phyloP scores from a whole-genome alignment of 2,329 filamentous ascomycete genomes.

The Monosporascus cannonballus region DNA sequence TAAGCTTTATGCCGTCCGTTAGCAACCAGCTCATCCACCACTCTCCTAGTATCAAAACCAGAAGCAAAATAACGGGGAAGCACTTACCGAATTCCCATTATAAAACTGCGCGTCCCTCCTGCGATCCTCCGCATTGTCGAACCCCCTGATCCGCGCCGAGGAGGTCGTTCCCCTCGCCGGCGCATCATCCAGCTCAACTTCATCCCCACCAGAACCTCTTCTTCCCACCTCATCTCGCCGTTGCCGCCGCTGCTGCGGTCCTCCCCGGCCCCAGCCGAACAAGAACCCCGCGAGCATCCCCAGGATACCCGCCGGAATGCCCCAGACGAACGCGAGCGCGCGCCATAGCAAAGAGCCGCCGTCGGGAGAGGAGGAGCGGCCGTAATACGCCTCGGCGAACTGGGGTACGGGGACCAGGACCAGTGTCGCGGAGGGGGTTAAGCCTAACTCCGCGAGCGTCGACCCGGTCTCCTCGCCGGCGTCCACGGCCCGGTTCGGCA shows the following conservation, averaged over 20 bases:
- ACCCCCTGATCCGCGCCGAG: constrained; percentile 36
- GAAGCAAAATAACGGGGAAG: background rate
- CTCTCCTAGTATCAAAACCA: background rate
- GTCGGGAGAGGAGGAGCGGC: constrained; percentile 29
- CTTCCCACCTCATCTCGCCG: background rate
- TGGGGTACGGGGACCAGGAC: constrained; percentile 67
- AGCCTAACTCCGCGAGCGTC: constrained; percentile 59
- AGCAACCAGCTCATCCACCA: constrained; percentile 14
- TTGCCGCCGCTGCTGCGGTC: background rate
- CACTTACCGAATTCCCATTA: constrained; percentile 82
- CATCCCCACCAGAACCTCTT: constrained; percentile 8
- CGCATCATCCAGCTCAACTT: constrained; percentile 25
- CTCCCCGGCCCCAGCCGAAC: constrained; percentile 9
- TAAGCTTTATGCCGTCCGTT: constrained; percentile 41
- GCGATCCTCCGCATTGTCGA: constrained; percentile 48
- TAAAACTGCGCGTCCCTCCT: constrained; percentile 67
- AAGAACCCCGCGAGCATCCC: constrained; percentile 15
- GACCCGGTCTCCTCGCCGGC: constrained; percentile 65
- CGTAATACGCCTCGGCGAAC: constrained; percentile 18
- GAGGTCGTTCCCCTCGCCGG: constrained; percentile 14
- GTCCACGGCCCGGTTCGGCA: constrained; percentile 68
- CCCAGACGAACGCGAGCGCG: constrained; percentile 10
- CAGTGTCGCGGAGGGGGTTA: constrained; percentile 75
- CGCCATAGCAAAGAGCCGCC: constrained; percentile 21
- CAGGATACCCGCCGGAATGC: constrained; percentile 19